phyloP scores from a whole-genome alignment of 2,329 filamentous ascomycete species.

The Teratosphaeria viscida region DNA sequence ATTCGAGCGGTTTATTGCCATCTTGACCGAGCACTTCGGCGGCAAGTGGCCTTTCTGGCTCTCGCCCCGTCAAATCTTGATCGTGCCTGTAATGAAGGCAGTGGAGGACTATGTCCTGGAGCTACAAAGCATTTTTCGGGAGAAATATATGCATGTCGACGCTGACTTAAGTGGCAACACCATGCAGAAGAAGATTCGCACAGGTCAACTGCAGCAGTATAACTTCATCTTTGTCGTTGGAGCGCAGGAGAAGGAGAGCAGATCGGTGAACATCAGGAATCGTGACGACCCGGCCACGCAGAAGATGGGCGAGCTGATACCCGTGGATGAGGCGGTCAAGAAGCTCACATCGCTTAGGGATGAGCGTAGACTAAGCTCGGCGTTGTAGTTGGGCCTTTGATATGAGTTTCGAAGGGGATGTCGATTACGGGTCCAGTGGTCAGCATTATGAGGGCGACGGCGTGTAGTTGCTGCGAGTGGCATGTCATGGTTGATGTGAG shows the following conservation, averaged over 20 bases:
- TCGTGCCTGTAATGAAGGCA: slow-evolving; percentile 66
- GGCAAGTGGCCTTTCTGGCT: slow-evolving; percentile 89
- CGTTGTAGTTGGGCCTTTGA: not conserved
- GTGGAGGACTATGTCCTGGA: slow-evolving; percentile 66
- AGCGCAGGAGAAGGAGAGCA: slow-evolving; percentile 48
- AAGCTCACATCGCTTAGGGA: slow-evolving; percentile 41
- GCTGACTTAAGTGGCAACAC: slow-evolving; percentile 66
- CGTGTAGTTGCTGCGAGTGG: not conserved
- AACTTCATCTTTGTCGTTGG: slow-evolving; percentile 71
- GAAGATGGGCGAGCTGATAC: slow-evolving; percentile 51
- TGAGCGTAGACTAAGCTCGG: slow-evolving; percentile 25
- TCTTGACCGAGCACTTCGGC: slow-evolving; percentile 73
- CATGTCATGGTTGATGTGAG: not conserved
- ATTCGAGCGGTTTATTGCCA: slow-evolving; percentile 60
- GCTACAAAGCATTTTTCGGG: slow-evolving; percentile 56
- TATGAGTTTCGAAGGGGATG: not conserved
- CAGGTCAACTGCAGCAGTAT: slow-evolving; percentile 68
- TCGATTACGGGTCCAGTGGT: not conserved
- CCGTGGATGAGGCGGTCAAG: slow-evolving; percentile 47
- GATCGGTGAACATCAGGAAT: slow-evolving; percentile 54
- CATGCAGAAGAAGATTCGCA: slow-evolving; percentile 82
- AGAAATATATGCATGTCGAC: slow-evolving; percentile 58
- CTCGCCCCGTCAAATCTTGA: slow-evolving; percentile 68
- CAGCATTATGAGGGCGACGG: not conserved
- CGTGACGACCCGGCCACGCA: slow-evolving; percentile 53